Evolutionary conservation across 768 basidiomycete species (phyloP).

Genomic region (Amanita inopinata): DNA sequence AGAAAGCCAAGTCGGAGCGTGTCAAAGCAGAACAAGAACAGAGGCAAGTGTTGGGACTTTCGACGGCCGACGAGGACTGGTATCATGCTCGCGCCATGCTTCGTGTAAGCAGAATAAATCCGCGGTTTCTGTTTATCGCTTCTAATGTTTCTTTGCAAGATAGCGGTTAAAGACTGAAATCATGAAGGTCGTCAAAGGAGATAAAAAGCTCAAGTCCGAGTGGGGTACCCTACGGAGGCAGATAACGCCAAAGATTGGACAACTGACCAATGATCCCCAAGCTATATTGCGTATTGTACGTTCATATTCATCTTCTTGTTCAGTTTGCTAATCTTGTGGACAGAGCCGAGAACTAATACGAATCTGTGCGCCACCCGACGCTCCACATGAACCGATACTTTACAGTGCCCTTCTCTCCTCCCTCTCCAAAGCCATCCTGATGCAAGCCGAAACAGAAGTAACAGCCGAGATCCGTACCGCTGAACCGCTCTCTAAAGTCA

Average conservation of each 20-base stretch:
- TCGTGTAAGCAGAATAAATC: conserved; percentile 36
- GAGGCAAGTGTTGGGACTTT: conserved; percentile 38
- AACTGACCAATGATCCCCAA: conserved; percentile 62
- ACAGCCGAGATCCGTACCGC: conserved; percentile 82
- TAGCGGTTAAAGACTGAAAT: conserved; percentile 57
- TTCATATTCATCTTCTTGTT: conserved; percentile 3
- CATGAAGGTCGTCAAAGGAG: conserved; percentile 53
- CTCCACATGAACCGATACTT: conserved; percentile 27
- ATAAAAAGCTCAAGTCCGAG: conserved; percentile 41
- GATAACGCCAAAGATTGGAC: conserved; percentile 83
- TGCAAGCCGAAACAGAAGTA: conserved; percentile 92
- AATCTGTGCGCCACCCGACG: conserved; percentile 23
- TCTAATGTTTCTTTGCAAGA: conserved; percentile 7
- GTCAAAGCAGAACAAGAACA: conserved; percentile 28
- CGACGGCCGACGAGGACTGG: conserved; percentile 59
- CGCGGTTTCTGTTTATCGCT: neutral
- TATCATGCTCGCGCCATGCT: conserved; percentile 40
- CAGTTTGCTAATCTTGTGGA: neutral
- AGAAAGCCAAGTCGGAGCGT: conserved; percentile 26
- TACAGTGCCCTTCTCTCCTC: conserved; percentile 78
- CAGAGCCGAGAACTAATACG: conserved; percentile 31
- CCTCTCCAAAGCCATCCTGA: conserved; percentile 78
- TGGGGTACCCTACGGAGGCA: conserved; percentile 66
- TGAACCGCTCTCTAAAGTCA: conserved; percentile 68
- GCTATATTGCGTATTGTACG: conserved; percentile 60